Evolutionary conservation across 2,329 filamentous ascomycete genomes (phyloP), one percentile per base, ranked within the genome.

Genomic region (Cercospora janseana): DNA sequence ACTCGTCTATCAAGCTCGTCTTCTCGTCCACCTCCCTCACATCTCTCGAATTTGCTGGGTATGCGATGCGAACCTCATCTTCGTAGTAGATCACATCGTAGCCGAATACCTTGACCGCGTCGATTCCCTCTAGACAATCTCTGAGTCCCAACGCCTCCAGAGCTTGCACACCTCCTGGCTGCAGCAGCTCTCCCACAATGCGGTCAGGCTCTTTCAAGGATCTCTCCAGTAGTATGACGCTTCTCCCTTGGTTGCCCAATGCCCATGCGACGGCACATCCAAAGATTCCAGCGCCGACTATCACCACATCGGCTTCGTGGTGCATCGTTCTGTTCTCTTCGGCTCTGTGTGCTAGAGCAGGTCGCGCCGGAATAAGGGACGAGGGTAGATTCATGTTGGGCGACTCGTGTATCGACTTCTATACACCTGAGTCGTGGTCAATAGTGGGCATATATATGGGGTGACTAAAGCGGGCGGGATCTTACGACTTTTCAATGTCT

Each of bases 121-220:
- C 93, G 62, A 98, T 97, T 50, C 74, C 87, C 52, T 97, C 89
- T 52, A 97, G 73, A 66, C 89, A 95, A 62, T 91, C 81, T 47
- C 76, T 78, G 57, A 98, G 72, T 2, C 93, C 93, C 42, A 98
- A 75, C 66, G 87, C 82, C 64, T 84, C 79, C 63, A 98, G 76
- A 6, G 93, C 87, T 45, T 81, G 76, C 26, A 95, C 84, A 42
- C 93, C 93, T 43, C 93, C 93, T 0, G 93, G 93, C 71, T 98
- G 93, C 62, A 98, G 75, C 58, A 98, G 74, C 74, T 98, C 93
- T 62, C 93, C 93, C 40, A 98, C 90, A 60, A 98, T 98, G 57
- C 93, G 84, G 73, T 97, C 87, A 15, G 93, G 93, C 74, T 97
- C 86, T 71, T 89, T 89, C 72, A 97, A 76, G 72, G 83, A 94